phyloP scores from a whole-genome alignment of 345 rosid species.

The Zanthoxylum bungeanum region DNA sequence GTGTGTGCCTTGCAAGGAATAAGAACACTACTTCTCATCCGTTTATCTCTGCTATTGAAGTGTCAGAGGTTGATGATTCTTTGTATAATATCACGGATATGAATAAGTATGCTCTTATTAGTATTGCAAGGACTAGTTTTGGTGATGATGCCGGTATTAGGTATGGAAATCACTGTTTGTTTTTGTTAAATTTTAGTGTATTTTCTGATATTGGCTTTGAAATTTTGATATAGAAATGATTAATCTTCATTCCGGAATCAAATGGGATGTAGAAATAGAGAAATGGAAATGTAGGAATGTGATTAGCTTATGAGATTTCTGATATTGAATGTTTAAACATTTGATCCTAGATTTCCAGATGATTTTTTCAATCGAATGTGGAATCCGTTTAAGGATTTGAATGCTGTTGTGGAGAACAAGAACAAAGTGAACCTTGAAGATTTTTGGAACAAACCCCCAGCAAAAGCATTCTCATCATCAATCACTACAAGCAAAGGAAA shows the following conservation, averaged over 20 bases:
- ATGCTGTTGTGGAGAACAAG: slow-evolving; percentile 32
- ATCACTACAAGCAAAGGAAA: slow-evolving; percentile 58
- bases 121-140: slow-evolving; percentile 56
- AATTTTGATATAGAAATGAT: background rate
- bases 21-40: slow-evolving; percentile 53
- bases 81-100: slow-evolving; percentile 67
- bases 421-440: slow-evolving; percentile 39
- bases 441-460: slow-evolving; percentile 80
- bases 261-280: background rate
- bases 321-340: slow-evolving; percentile 11
- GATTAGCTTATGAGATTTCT: slow-evolving; percentile 10
- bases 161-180: slow-evolving; percentile 29
- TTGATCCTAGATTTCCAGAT: slow-evolving; percentile 70
- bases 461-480: slow-evolving; percentile 44
- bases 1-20: slow-evolving; percentile 81
- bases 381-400: slow-evolving; percentile 64
- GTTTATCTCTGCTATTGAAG: slow-evolving; percentile 73
- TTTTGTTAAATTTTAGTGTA: too few species aligned
- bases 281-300: background rate
- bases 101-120: slow-evolving; percentile 43
- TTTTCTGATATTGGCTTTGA: background rate
- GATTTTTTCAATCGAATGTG: slow-evolving; percentile 63
- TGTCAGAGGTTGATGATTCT: slow-evolving; percentile 53
- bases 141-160: slow-evolving; percentile 47
- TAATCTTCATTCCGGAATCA: background rate